Base-by-base conservation (phyloP, 805 yeast genomes). In the Zygotorulaspora florentina region DNA sequence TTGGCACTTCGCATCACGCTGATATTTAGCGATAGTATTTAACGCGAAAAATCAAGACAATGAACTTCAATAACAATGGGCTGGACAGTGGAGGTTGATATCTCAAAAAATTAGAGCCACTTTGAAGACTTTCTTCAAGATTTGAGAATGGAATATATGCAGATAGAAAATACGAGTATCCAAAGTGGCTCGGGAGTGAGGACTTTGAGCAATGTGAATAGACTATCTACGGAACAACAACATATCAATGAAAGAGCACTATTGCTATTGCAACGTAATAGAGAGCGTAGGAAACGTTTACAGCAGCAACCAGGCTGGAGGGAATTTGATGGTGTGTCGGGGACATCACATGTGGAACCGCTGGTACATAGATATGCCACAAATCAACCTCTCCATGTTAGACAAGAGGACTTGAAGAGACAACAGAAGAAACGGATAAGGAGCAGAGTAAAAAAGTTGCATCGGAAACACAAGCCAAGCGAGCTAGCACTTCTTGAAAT, bases 401-500 rank as follows among this genome's bases (percentile, higher is more conserved):
- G 34, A 38, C 26, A 37, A 16, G 38, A 39, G 16, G 45, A 47
- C 36, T 33, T 33, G 3, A 47, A 42, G 26, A 43, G 48, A 18
- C 39, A 48, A 12, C 44, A 49, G 34, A 40, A 42, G 46, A 45
- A 39, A 35, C 39, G 50, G 40, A 50, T 43, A 34, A 40, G 48
- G 28, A 30, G 42, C 69, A 15, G 80, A 77, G 9, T 58, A 73
- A 18, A 57, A 64, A 54, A 66, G 75, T 57, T 77, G 15, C 45
- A 39, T 18, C 46, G 33, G 53, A 59, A 79, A 42, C 80, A 75
- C 53, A 74, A 71, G 42, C 86, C 87, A 0, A 88, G 89, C 12
- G 79, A 82, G 0, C 65, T 70, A 17, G 91, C 91, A 1, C 63
- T 84, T 26, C 67, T 80, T 54, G 90, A 85, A 56, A 85, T 85